These are phyloP conservation scores for Diaporthe sp. DNA, from an alignment of 2,329 filamentous ascomycete genomes.

Conservation along the genomic window DNA sequence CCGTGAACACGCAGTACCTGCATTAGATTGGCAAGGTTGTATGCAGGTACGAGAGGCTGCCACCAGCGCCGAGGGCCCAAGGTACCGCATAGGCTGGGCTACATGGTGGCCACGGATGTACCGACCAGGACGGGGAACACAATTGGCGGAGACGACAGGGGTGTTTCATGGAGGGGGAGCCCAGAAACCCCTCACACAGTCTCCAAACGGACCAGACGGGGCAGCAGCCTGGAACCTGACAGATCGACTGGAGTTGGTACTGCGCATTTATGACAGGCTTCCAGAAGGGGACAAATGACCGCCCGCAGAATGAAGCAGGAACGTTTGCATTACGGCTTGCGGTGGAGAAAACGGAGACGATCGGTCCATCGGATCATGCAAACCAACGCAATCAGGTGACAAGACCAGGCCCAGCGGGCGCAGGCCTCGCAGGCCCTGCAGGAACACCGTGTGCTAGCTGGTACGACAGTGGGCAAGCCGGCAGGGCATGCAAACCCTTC, in stretches of 20 bases:
- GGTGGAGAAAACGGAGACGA: constrained; percentile 34
- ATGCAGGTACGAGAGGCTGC: constrained; percentile 37
- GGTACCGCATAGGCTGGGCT: constrained; percentile 26
- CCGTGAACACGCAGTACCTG: constrained; percentile 35
- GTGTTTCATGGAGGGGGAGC: constrained; percentile 15
- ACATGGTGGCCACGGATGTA: constrained; percentile 27
- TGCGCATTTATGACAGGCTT: constrained; percentile 36
- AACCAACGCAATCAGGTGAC: constrained; percentile 37
- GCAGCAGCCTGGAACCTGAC: constrained; percentile 35
- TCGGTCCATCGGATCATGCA: constrained; percentile 34
- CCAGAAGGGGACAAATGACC: constrained; percentile 40
- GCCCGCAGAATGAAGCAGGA: constrained; percentile 35
- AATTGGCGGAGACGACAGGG: constrained; percentile 31
- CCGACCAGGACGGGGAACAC: constrained; percentile 40
- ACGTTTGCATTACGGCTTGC: constrained; percentile 28
- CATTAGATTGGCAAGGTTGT: constrained; percentile 37
- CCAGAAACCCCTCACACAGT: constrained; percentile 37
- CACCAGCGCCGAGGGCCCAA: constrained; percentile 24
- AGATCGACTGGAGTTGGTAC: constrained; percentile 35
- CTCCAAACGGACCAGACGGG: constrained; percentile 23
- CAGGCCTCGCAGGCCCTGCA: constrained; percentile 8
- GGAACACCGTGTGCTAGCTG: constrained; percentile 28
- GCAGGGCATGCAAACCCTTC: constrained; percentile 11
- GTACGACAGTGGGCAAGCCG: constrained; percentile 1
- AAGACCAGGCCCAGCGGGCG: background rate